phyloP scores from a whole-genome alignment of 164 flowering plant species.

The Aristolochia californica region DNA sequence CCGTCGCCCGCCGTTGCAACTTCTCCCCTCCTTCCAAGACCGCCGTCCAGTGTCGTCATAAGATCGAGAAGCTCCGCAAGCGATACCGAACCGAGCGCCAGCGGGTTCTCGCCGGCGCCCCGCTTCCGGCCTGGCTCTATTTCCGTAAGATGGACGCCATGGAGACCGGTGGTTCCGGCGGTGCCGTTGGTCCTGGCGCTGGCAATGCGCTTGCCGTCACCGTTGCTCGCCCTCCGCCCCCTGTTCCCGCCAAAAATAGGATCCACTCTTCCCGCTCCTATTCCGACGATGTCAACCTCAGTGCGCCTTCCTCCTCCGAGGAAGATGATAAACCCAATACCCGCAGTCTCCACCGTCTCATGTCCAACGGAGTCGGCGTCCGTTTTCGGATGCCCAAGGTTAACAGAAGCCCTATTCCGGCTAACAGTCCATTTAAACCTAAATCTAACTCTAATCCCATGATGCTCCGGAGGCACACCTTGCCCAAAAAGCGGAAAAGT shows the following conservation, averaged over 20 bases:
- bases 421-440: background rate
- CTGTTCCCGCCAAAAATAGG: too few relatives aligned
- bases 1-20: slow-evolving; percentile 33
- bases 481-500: slow-evolving; percentile 7
- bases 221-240: too few relatives aligned
- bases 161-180: slow-evolving; percentile 16
- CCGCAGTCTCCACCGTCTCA: slow-evolving; percentile 11
- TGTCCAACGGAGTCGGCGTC: slow-evolving; percentile 9
- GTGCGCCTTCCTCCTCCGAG: background rate
- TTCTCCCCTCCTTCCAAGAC: slow-evolving; percentile 36
- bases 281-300: too few relatives aligned
- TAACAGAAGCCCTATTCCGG: background rate
- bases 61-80: slow-evolving; percentile 84
- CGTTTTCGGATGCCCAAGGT: slow-evolving; percentile 6
- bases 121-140: slow-evolving; percentile 40
- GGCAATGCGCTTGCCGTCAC: background rate
- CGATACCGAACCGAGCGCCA: slow-evolving; percentile 73
- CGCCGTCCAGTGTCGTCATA: slow-evolving; percentile 87
- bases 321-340: slow-evolving; percentile 6
- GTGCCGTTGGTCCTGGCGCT: background rate
- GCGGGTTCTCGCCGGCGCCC: slow-evolving; percentile 12
- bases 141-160: slow-evolving; percentile 47
- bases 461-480: background rate
- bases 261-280: too few relatives aligned
- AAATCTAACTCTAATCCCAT: slow-evolving; percentile 8